A percentile compares a stretch with the other conserved stretches of the same genome.
Evolutionary conservation across 2,329 filamentous ascomycete species (phyloP).

Genomic region (Hymenoscyphus linearis): DNA sequence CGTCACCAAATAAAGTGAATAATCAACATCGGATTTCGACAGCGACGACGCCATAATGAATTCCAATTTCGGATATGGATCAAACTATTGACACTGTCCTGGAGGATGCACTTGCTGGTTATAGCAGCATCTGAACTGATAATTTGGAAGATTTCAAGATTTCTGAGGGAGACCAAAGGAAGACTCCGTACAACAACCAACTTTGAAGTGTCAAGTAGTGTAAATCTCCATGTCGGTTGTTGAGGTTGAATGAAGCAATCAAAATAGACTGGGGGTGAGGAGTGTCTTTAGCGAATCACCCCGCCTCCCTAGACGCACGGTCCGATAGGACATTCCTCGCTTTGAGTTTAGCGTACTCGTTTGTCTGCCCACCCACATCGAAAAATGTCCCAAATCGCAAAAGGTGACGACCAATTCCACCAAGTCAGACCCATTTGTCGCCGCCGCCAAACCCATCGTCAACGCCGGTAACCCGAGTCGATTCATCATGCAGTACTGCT

Average conservation of each 20-base stretch:
- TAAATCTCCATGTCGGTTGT: background rate
- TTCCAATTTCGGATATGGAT: background rate
- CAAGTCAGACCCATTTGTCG: conserved; percentile 1
- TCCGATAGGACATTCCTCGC: background rate
- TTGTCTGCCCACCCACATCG: background rate
- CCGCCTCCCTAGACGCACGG: background rate
- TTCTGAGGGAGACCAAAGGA: background rate
- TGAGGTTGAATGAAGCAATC: background rate
- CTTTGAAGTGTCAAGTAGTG: background rate
- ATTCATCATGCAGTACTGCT: conserved; percentile 43
- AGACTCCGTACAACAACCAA: background rate
- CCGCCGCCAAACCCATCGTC: conserved; percentile 1
- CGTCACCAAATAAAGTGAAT: conserved; percentile 85
- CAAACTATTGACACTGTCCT: background rate
- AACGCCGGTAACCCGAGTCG: background rate
- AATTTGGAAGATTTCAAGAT: background rate
- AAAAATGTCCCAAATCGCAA: background rate
- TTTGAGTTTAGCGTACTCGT: conserved; percentile 1
- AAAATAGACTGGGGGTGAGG: background rate
- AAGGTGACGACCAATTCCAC: background rate
- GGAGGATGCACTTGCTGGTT: background rate
- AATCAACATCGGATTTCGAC: conserved; percentile 50
- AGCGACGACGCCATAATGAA: conserved; percentile 21
- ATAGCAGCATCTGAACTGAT: background rate
- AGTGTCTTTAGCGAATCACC: background rate